These are phyloP conservation scores for Diaporthe destruens DNA, from an alignment of 2,329 filamentous ascomycete species.

Conservation along the genomic window DNA sequence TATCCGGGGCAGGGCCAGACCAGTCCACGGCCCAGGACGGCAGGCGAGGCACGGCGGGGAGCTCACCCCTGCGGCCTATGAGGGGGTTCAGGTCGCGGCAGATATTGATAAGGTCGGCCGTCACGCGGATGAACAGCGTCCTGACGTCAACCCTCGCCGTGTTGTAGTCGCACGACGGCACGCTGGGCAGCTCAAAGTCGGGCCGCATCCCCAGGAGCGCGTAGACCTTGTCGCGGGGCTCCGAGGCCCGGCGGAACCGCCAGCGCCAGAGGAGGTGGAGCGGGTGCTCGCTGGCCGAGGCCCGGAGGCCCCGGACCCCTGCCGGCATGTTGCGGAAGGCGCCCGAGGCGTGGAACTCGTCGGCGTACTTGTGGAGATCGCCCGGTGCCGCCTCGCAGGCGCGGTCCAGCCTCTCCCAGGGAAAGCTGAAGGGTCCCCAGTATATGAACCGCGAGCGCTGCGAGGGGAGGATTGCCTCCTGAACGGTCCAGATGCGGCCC, in stretches of 20 bases:
- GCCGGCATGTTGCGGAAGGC: background rate
- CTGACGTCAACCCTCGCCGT: background rate
- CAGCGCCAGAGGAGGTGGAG: constrained; percentile 1
- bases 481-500: background rate
- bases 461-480: background rate
- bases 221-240: constrained; percentile 1
- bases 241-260: background rate
- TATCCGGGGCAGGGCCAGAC: background rate
- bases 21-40: constrained; percentile 6
- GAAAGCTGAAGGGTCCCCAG: constrained; percentile 2
- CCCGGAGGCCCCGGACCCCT: background rate
- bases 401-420: background rate
- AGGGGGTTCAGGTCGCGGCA: constrained; percentile 2
- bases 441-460: background rate
- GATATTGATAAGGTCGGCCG: background rate
- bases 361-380: background rate
- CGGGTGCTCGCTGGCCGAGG: background rate
- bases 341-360: background rate
- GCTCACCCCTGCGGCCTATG: background rate
- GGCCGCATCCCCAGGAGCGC: constrained; percentile 2
- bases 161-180: background rate
- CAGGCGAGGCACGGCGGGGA: background rate
- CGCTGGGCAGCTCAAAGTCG: background rate
- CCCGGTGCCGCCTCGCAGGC: background rate
- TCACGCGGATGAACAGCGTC: background rate